Evolutionary conservation across 805 yeast genomes (phyloP), one percentile per base, ranked within the genome.

Genomic region (Tetrapisispora arboricola): DNA sequence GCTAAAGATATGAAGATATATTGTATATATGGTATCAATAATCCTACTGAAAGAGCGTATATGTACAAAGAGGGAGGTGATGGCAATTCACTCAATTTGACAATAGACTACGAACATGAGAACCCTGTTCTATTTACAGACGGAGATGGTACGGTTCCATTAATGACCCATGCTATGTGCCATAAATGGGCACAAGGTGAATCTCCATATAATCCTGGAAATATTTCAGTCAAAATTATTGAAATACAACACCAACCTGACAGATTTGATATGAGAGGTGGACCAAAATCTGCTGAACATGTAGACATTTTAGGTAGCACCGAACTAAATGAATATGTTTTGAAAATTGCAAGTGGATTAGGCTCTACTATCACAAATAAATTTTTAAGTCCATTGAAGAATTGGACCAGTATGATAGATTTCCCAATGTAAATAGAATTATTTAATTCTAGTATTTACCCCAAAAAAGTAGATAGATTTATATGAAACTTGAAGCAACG

Each of bases 201-300:
- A 18, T 69, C 74, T 24, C 74, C 80, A 42, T 84, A 71, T 61
- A 92, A 92, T 58, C 98, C 98, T 2, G 94, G 84, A 1, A 70
- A 72, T 8, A 63, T 76, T 2, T 54, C 68, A 16, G 94, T 90
- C 17, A 88, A 76, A 18, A 71, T 87, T 37, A 95, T 90, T 12
- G 98, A 92, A 63, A 81, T 92, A 67, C 73, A 75, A 53, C 96
- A 92, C 55, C 94, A 88, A 57, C 98, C 98, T 0, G 95, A 85
- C 55, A 67, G 84, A 49, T 87, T 84, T 53, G 98, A 92, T 64
- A 84, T 92, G 26, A 73, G 98, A 49, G 98, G 98, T 20, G 98
- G 98, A 12, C 94, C 96, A 10, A 84, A 83, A 58, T 90, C 96
- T 1, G 96, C 97, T 1, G 98, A 92, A 54, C 98, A 92, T 61